Base-by-base conservation (phyloP, 495 filamentous ascomycete genomes). In the Podospora tetraspora region DNA sequence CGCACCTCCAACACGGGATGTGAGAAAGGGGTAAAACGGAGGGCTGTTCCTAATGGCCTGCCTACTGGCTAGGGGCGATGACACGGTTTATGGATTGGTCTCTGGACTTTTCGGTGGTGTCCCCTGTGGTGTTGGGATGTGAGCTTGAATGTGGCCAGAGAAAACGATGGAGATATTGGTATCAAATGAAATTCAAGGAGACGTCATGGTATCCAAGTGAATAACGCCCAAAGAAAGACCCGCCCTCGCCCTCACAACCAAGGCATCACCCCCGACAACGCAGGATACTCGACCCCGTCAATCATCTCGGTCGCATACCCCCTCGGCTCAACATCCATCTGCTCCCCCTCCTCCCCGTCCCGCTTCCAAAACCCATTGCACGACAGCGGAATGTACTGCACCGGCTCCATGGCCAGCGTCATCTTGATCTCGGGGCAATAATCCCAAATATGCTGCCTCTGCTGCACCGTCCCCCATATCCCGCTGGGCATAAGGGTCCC, bases 351-450 rank as follows among this genome's bases (percentile, higher is more conserved):
- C 23, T 69, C 61, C 6, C 32, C 62, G 12, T 66, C 66, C 37
- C 78, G 68, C 70, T 81, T 82, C 81, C 81, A 83, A 25, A 70
- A 66, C n/a, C 59, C 64, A 52, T 73, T 67, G 59, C 80, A 82
- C 22, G 73, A 62, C 10, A 78, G 79, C 1, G 79, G 79, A 22
- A 83, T 74, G 64, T 73, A 83, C 63, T 77, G 71, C 29, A 76
- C 77, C 3, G 76, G 78, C 63, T 83, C 80, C 83, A 85, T 85
- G 19, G 72, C 72, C 57, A 85, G 64, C 52, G 79, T 83, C 80
- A 85, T 80, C 76, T 84, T 84, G 24, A 85, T 78, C 69, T 85
- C 83, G 5, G 83, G 83, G 58, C 83, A 85, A 70, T 84, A 84
- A 16, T 77, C 75, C 82, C 80, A 84, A 19, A 84, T 81, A 43